A percentile compares a stretch with the other conserved stretches of the same genome.
These are phyloP conservation scores for Polytrichum commune DNA, from an alignment of 225 moss, liverwort and hornwort genomes.

Conservation along the genomic window DNA sequence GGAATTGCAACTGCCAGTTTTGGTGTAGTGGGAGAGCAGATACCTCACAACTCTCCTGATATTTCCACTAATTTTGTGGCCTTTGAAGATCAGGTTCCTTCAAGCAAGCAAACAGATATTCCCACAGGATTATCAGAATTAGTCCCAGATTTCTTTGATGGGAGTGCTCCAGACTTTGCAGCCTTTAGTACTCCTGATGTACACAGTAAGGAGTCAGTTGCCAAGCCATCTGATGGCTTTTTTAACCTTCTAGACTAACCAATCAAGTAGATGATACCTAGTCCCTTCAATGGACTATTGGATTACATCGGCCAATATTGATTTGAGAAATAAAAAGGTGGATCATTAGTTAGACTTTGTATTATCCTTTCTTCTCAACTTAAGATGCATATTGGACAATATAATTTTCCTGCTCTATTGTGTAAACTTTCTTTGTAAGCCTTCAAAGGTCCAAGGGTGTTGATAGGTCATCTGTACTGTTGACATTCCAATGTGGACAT, in stretches of 20 bases:
- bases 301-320: no score
- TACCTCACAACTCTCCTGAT: slow-evolving; percentile 4
- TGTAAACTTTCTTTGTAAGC: no score
- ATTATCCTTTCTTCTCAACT: no score
- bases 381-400: no score
- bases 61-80: slow-evolving; percentile 1
- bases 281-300: no score
- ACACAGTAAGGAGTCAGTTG: slow-evolving; percentile 23
- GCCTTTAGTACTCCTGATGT: slow-evolving; percentile 35
- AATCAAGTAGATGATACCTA: slow-evolving; percentile 17
- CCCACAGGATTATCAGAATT: slow-evolving; percentile 33
- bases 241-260: slow-evolving; percentile 44
- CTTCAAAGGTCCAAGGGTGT: no score
- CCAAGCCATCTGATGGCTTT: slow-evolving; percentile 35
- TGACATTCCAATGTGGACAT: no score
- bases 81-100: slow-evolving; percentile 30
- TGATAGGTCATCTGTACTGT: no score
- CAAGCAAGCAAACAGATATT: slow-evolving; percentile 31
- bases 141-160: slow-evolving; percentile 36
- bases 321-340: no score
- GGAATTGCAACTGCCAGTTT: slow-evolving; percentile 18
- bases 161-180: slow-evolving; percentile 54
- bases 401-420: no score
- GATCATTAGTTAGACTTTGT: no score
- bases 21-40: no score